Conservation (phyloP, 1,139 yeast species). For the Meyerozyma smithsonii region DNA sequence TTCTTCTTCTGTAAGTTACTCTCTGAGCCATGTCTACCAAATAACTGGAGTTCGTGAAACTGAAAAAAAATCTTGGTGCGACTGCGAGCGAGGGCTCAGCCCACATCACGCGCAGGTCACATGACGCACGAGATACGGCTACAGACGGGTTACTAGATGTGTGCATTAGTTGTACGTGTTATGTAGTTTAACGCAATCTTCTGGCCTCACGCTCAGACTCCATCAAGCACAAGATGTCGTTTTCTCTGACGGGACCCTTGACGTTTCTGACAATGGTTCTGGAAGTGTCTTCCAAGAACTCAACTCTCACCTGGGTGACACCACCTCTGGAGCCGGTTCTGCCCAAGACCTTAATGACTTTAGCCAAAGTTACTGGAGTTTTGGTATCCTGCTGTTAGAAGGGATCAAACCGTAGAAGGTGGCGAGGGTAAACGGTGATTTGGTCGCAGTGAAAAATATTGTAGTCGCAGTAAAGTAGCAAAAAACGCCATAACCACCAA, state of each 20-base stretch:
- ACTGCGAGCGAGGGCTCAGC: neutral
- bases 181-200: conserved; percentile 45
- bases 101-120: neutral
- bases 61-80: conserved; percentile 2
- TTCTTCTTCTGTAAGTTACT: conserved; percentile 79
- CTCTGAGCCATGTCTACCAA: conserved; percentile 62
- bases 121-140: neutral
- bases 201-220: conserved; percentile 99
- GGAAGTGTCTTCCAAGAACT: conserved; percentile 96
- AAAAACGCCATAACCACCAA: too few relatives aligned
- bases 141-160: neutral
- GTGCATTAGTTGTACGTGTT: conserved; percentile 5
- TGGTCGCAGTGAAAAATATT: neutral
- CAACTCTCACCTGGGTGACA: conserved; percentile 99
- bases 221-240: conserved; percentile 98
- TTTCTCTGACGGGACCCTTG: conserved; percentile 99
- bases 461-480: neutral
- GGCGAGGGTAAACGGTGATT: too few relatives aligned
- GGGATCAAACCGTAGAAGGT: neutral
- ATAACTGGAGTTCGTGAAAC: neutral
- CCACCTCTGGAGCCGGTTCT: conserved; percentile 99
- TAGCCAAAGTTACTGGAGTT: conserved; percentile 98
- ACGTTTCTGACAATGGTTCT: conserved; percentile 99
- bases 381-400: conserved; percentile 57
- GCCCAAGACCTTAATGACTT: conserved; percentile 98